Conservation (phyloP, 108 stramenopile genomes). For the Conticribra guillardii region DNA sequence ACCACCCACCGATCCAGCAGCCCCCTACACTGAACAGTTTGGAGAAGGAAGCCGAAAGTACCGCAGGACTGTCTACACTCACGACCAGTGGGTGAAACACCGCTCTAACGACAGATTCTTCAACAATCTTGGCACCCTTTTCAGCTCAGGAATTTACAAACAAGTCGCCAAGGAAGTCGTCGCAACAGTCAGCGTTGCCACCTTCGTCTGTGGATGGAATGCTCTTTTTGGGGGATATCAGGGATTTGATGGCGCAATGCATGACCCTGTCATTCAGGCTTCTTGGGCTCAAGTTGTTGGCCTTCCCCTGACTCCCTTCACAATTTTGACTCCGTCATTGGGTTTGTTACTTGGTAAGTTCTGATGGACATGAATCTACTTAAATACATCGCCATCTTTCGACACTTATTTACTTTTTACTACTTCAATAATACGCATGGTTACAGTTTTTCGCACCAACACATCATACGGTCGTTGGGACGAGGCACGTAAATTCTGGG, state of each 20-base stretch:
- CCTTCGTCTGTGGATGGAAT: conserved; percentile 57
- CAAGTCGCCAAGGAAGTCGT: conserved; percentile 51
- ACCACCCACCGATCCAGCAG: conserved; percentile 36
- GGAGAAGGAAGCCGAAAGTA: conserved; percentile 59
- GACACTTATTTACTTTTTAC: neutral
- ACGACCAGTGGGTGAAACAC: conserved; percentile 69
- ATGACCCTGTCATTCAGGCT: conserved; percentile 27
- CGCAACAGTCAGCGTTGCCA: conserved; percentile 39
- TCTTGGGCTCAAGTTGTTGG: conserved; percentile 29
- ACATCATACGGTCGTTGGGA: conserved; percentile 68
- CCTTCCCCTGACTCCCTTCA: conserved; percentile 59
- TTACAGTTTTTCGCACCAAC: conserved; percentile 72
- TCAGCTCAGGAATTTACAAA: conserved; percentile 62
- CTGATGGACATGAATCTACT: neutral
- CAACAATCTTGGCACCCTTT: conserved; percentile 43
- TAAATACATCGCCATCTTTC: neutral
- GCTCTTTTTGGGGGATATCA: conserved; percentile 49
- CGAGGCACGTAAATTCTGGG: conserved; percentile 77
- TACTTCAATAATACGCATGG: neutral
- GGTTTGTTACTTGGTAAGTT: conserved; percentile 70
- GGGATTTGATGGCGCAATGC: conserved; percentile 48
- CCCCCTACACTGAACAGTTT: conserved; percentile 42
- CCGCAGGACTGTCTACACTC: conserved; percentile 70
- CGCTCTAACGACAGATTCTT: conserved; percentile 60
- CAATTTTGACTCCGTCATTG: conserved; percentile 57